Evolutionary conservation across 495 filamentous ascomycete genomes (phyloP).

Genomic region (Penicillium odoratum): DNA sequence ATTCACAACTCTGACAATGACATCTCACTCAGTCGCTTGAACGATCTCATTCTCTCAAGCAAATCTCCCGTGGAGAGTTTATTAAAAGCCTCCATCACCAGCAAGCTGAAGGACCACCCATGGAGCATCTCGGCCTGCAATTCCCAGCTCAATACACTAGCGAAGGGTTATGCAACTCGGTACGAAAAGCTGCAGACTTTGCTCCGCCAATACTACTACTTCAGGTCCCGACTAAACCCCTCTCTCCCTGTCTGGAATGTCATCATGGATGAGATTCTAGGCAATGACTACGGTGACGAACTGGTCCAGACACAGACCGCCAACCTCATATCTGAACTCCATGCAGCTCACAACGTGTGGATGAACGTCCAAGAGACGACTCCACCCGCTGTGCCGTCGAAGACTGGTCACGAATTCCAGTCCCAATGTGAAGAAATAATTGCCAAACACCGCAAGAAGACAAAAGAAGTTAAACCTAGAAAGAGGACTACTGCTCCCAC

Average conservation of each 20-base stretch:
- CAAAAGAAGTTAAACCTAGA: neutral
- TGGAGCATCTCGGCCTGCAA: slow-evolving; percentile 9
- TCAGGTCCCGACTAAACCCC: neutral
- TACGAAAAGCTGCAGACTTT: neutral
- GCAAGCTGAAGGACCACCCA: neutral
- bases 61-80: slow-evolving; percentile 46
- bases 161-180: neutral
- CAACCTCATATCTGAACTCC: neutral
- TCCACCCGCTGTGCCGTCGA: neutral
- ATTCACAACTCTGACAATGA: slow-evolving; percentile 17
- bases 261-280: neutral
- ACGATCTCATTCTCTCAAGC: slow-evolving; percentile 35
- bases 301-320: neutral
- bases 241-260: neutral
- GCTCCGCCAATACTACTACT: neutral
- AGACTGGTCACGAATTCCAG: too few relatives aligned
- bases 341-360: neutral
- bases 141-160: neutral
- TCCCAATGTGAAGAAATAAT: neutral
- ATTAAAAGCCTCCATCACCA: slow-evolving; percentile 37
- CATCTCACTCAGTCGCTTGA: slow-evolving; percentile 38
- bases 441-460: neutral
- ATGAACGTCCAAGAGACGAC: neutral
- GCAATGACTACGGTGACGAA: neutral
- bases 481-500: neutral